phyloP scores from a whole-genome alignment of 768 basidiomycete species.

The Inosperma sp. region DNA sequence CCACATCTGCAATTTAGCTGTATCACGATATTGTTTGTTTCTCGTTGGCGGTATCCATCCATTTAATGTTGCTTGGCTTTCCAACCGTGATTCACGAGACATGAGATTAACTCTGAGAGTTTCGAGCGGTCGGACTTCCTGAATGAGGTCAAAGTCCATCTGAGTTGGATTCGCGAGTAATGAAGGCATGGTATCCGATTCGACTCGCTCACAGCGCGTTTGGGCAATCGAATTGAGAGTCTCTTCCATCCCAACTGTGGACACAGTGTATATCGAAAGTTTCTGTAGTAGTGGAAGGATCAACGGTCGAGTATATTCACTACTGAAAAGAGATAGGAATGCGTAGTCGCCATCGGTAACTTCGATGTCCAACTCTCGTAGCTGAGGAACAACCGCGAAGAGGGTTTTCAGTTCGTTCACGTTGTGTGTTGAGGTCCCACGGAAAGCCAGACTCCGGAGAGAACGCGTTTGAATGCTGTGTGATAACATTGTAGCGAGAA shows the following conservation, averaged over 20 bases:
- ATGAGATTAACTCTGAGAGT: slow-evolving; percentile 7
- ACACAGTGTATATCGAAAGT: neutral
- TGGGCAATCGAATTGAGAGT: slow-evolving; percentile 3
- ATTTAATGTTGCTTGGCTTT: slow-evolving; percentile 1
- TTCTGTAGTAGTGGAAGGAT: slow-evolving; percentile 6
- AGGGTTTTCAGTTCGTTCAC: neutral
- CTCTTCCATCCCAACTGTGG: slow-evolving; percentile 1
- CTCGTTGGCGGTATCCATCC: slow-evolving; percentile 6
- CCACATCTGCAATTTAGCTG: slow-evolving; percentile 3
- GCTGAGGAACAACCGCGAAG: slow-evolving; percentile 5
- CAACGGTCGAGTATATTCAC: neutral
- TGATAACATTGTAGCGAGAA: slow-evolving; percentile 6
- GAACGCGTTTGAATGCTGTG: neutral
- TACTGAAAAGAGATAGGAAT: slow-evolving; percentile 5
- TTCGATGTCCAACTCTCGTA: slow-evolving; percentile 8
- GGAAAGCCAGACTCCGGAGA: slow-evolving; percentile 8
- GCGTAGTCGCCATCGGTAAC: slow-evolving; percentile 1
- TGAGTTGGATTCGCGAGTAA: neutral
- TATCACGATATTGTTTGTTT: neutral
- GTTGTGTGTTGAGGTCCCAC: neutral
- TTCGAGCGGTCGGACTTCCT: slow-evolving; percentile 2
- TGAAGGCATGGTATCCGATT: slow-evolving; percentile 4
- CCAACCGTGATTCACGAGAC: neutral
- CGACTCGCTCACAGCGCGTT: slow-evolving; percentile 2
- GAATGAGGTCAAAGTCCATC: slow-evolving; percentile 9